phyloP scores from a whole-genome alignment of 179 eudicot species.

The Sideroxylon spinosum region DNA sequence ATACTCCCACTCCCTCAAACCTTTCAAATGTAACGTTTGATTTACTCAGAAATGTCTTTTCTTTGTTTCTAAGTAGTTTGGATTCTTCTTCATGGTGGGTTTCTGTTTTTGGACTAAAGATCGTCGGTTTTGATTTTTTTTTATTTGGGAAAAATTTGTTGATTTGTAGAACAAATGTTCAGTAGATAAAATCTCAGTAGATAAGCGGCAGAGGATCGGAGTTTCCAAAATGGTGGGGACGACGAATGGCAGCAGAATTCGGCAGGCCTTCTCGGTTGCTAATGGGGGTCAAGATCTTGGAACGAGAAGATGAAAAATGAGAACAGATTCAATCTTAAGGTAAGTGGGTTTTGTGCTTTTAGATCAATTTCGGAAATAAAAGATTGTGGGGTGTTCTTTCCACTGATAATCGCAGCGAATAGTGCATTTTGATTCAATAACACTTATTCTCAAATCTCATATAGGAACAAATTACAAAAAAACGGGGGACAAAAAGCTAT shows the following conservation, averaged over 20 bases:
- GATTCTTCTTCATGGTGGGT: neutral
- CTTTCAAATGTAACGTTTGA: slow-evolving; percentile 34
- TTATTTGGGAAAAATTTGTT: neutral
- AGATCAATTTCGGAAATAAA: neutral
- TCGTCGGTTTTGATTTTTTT: neutral
- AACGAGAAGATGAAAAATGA: slow-evolving; percentile 74
- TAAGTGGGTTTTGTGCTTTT: slow-evolving; percentile 19
- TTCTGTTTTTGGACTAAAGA: neutral
- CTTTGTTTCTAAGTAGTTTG: neutral
- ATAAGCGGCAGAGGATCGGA: slow-evolving; percentile 30
- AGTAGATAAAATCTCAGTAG: slow-evolving; percentile 29
- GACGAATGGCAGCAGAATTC: slow-evolving; percentile 46
- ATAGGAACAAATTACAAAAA: too few species aligned
- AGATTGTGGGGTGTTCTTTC: neutral
- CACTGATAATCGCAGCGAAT: too few species aligned
- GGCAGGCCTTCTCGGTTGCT: slow-evolving; percentile 52
- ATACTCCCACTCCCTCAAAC: slow-evolving; percentile 18
- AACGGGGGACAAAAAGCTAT: too few species aligned
- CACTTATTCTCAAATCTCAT: too few species aligned
- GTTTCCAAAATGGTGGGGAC: slow-evolving; percentile 48
- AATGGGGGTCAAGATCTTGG: slow-evolving; percentile 61
- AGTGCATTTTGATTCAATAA: too few species aligned
- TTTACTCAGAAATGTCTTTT: neutral
- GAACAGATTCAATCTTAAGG: slow-evolving; percentile 79
- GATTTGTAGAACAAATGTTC: slow-evolving; percentile 29